Percentiles rank a stretch among this genome's conserved stretches.
These are phyloP conservation scores for Trichocladium antarcticum DNA, from an alignment of 495 filamentous ascomycete species.

Conservation along the genomic window DNA sequence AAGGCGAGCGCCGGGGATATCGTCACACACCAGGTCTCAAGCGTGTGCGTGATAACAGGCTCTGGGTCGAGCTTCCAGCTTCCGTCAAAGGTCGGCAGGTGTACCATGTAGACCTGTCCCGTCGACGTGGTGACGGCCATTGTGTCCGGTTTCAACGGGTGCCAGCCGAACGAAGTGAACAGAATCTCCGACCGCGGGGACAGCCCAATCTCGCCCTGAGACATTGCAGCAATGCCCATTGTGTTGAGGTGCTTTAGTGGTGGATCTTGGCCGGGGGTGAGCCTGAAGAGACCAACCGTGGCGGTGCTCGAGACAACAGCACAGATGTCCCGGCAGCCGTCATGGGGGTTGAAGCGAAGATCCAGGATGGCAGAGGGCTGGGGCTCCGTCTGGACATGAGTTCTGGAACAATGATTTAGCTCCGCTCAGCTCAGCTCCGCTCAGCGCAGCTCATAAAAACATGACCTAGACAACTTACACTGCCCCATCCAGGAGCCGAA, in stretches of 20 bases:
- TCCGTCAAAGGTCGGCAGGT: conserved; percentile 22
- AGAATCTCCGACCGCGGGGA: conserved; percentile 44
- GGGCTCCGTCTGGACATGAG: conserved; percentile 38
- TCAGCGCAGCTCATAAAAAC: not conserved
- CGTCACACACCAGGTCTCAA: conserved; percentile 60
- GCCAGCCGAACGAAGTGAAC: conserved; percentile 62
- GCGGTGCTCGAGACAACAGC: conserved; percentile 67
- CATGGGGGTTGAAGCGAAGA: conserved; percentile 61
- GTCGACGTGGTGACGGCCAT: conserved; percentile 61
- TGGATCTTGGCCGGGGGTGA: conserved; percentile 13
- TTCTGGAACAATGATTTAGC: conserved; percentile 18
- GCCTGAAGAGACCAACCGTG: conserved; percentile 52
- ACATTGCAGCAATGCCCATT: conserved; percentile 18
- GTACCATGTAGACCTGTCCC: conserved; percentile 46
- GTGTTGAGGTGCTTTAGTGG: conserved; percentile 27
- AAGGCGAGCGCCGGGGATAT: conserved; percentile 31
- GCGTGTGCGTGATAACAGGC: conserved; percentile 33
- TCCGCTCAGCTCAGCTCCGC: too few species aligned
- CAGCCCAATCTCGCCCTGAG: conserved; percentile 12
- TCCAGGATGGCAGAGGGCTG: conserved; percentile 70
- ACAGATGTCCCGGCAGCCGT: conserved; percentile 39
- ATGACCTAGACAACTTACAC: conserved; percentile 39
- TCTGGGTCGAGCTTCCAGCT: conserved; percentile 15
- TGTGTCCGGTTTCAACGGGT: conserved; percentile 38
- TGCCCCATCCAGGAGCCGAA: conserved; percentile 37